phyloP scores from a whole-genome alignment of 2,329 filamentous ascomycete genomes.

The Fusarium pseudograminearum region DNA sequence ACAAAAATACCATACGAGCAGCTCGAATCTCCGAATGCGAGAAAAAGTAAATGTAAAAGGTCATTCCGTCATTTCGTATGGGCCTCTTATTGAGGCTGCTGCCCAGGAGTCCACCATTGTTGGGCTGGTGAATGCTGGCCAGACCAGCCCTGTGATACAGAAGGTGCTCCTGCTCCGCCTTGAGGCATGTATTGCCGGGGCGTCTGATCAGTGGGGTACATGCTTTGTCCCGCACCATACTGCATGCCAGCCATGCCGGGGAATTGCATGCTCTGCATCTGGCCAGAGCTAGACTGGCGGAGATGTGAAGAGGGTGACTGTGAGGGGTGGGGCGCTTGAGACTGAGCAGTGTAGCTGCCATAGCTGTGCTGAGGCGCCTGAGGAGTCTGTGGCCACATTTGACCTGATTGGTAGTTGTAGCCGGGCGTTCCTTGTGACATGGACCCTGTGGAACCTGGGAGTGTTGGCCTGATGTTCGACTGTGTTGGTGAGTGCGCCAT shows the following conservation, averaged over 20 bases:
- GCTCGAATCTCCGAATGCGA: conserved; percentile 26
- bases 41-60: conserved; percentile 26
- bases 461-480: conserved; percentile 74
- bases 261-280: conserved; percentile 72
- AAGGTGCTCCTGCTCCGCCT: conserved; percentile 63
- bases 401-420: conserved; percentile 73
- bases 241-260: conserved; percentile 71
- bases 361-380: conserved; percentile 70
- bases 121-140: conserved; percentile 73
- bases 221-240: conserved; percentile 67
- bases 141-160: conserved; percentile 65
- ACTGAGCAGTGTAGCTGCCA: conserved; percentile 65
- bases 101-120: conserved; percentile 67
- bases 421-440: conserved; percentile 65
- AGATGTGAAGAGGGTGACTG: conserved; percentile 71
- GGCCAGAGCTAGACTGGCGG: conserved; percentile 67
- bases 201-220: conserved; percentile 73
- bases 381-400: conserved; percentile 76
- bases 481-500: conserved; percentile 68
- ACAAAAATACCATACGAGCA: conserved; percentile 23
- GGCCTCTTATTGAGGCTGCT: conserved; percentile 56
- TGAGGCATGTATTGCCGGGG: conserved; percentile 77
- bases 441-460: conserved; percentile 64
- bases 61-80: conserved; percentile 44
- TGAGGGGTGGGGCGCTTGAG: conserved; percentile 63